phyloP scores from a whole-genome alignment of 345 rosid species.

The Adansonia digitata region DNA sequence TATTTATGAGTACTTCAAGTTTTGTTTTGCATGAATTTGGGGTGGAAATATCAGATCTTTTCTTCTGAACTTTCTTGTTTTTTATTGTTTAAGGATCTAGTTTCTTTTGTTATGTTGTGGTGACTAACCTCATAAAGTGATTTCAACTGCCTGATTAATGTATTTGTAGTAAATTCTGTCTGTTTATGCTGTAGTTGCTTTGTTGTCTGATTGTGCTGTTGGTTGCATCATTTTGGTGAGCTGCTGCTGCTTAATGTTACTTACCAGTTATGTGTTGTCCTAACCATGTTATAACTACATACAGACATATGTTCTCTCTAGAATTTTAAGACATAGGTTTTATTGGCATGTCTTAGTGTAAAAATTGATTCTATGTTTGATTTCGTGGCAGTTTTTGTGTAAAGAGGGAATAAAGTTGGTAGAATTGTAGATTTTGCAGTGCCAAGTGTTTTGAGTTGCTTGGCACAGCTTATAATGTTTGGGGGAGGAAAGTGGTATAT shows the following conservation, averaged over 20 bases:
- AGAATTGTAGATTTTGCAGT: not conserved
- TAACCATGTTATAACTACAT: not conserved
- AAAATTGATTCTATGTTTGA: not conserved
- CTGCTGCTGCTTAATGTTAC: not conserved
- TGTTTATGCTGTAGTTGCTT: not conserved
- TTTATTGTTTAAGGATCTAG: not conserved
- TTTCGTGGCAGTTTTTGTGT: constrained; percentile 18
- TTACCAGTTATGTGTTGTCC: not conserved
- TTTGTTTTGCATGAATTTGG: constrained; percentile 5
- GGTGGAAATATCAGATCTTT: not conserved
- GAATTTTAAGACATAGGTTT: not conserved
- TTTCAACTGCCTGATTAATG: not conserved
- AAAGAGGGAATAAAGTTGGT: not conserved
- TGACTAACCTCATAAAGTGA: not conserved
- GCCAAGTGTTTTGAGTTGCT: constrained; percentile 14
- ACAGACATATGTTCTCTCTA: not conserved
- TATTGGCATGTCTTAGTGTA: not conserved
- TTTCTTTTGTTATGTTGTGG: not conserved
- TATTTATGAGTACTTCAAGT: not conserved
- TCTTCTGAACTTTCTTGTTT: not conserved
- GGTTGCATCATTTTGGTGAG: not conserved
- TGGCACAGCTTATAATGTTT: constrained; percentile 4
- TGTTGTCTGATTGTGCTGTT: not conserved
- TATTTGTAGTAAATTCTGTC: not conserved
- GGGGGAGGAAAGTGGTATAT: constrained; percentile 9